Conservation (phyloP, 2,329 filamentous ascomycete species). For the Bipolaris sorokiniana region DNA sequence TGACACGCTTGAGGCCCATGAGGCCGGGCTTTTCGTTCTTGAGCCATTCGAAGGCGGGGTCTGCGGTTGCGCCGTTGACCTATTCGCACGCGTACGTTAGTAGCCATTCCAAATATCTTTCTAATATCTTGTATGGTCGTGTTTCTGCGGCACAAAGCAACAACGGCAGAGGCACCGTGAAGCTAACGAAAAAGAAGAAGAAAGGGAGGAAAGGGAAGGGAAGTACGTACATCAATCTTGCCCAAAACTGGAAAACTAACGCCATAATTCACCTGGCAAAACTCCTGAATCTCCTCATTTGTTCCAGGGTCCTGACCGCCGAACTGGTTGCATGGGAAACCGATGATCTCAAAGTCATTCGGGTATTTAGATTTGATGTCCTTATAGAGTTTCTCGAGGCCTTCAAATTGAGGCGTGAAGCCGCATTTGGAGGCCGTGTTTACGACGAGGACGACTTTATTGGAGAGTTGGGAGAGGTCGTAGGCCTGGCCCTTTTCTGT, state of each 20-base stretch:
- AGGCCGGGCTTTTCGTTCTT: constrained; percentile 77
- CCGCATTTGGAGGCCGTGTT: constrained; percentile 99
- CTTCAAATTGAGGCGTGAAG: constrained; percentile 94
- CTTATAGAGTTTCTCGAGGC: constrained; percentile 90
- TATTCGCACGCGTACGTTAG: neutral
- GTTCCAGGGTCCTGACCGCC: constrained; percentile 84
- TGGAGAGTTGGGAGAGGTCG: constrained; percentile 73
- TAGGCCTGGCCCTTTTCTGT: constrained; percentile 76
- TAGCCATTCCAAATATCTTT: too few relatives aligned
- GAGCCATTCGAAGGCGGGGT: constrained; percentile 79
- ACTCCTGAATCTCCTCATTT: constrained; percentile 66
- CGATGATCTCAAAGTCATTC: constrained; percentile 83
- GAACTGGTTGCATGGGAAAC: constrained; percentile 99
- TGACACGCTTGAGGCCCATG: constrained; percentile 85
- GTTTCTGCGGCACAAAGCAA: too few relatives aligned
- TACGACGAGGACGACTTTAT: constrained; percentile 93
- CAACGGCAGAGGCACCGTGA: neutral
- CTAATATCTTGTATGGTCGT: too few relatives aligned
- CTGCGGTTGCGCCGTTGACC: constrained; percentile 77
- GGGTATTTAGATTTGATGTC: constrained; percentile 70
- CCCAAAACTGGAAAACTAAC: constrained; percentile 89
- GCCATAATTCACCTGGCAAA: constrained; percentile 94
- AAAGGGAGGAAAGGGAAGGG: neutral
- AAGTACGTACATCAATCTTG: constrained; percentile 78
- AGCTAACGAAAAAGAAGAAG: constrained; percentile 3